A percentile compares a stretch with the other conserved stretches of the same genome.
Evolutionary conservation across 768 basidiomycete genomes (phyloP).

Genomic region (Serendipita vermifera): DNA sequence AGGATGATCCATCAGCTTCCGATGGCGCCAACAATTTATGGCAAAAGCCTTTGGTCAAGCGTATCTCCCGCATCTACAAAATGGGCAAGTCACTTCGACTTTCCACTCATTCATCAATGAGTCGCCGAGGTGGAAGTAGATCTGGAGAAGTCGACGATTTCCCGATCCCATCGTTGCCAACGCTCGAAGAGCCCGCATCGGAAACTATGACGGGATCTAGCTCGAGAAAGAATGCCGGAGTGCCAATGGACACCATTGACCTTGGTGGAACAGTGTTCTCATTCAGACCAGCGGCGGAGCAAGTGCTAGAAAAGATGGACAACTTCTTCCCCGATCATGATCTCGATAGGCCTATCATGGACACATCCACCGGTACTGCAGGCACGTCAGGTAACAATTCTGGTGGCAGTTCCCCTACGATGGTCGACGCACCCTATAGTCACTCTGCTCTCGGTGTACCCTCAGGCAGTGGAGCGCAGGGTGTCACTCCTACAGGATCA

Average conservation of each 20-base stretch:
- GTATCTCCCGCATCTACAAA: constrained; percentile 24
- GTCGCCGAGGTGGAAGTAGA: constrained; percentile 29
- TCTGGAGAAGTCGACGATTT: constrained; percentile 8
- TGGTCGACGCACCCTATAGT: constrained; percentile 35
- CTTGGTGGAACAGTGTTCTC: constrained; percentile 68
- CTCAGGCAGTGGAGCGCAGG: constrained; percentile 15
- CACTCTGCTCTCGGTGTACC: not conserved
- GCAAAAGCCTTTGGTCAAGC: constrained; percentile 33
- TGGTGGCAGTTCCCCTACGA: constrained; percentile 65
- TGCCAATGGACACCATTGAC: constrained; percentile 42
- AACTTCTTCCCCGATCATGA: constrained; percentile 95
- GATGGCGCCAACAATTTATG: constrained; percentile 6
- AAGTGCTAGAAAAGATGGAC: constrained; percentile 84
- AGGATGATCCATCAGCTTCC: constrained; percentile 26
- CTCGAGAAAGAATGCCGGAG: constrained; percentile 14
- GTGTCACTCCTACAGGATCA: constrained; percentile 30
- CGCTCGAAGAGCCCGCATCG: not conserved
- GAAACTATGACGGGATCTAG: constrained; percentile 6
- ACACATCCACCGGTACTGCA: constrained; percentile 35
- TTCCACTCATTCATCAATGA: constrained; percentile 32
- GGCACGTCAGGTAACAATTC: constrained; percentile 23
- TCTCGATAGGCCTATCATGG: constrained; percentile 90
- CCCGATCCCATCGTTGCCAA: not conserved
- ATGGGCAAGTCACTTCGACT: constrained; percentile 22
- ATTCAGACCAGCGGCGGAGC: constrained; percentile 80